Evolutionary conservation across 208 protist species (phyloP), one percentile per base, ranked within the genome.

Genomic region (Porcisia hertigi): DNA sequence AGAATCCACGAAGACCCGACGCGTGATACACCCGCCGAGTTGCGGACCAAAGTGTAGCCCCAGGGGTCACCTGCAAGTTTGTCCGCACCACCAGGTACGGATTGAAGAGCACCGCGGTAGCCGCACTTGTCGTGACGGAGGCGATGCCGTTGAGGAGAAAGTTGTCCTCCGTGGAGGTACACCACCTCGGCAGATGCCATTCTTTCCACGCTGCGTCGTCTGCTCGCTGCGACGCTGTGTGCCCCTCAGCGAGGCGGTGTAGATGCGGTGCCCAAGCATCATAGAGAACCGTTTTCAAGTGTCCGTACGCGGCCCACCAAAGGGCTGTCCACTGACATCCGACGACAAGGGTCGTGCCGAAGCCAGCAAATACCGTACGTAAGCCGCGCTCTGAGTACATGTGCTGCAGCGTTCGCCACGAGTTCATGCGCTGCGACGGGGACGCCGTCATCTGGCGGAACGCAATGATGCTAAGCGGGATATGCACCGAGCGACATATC

Each of bases 281-380:
- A 73, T 96, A 96, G 25, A 94, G 64, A 9, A 67, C 39, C 11
- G 64, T 72, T 80, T 96, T 96, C 41, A 83, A 71, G 20, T 76
- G 59, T 9, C 84, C 87, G 79, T 96, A 96, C 63, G 87, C 45
- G 6, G 87, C 80, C 90, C 92, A 96, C 92, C 92, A 96, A 70
- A 92, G 34, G 36, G 89, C 92, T 12, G 90, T 92, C 90, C 92
- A 96, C 81, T 94, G 88, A 64, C 88, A 94, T 23, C 92, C 92
- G 43, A 96, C 79, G 16, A 91, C 59, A 7, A 96, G 72, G 14
- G 92, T 96, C 52, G 88, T 96, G 71, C 92, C 88, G 52, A 88
- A 90, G 23, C 92, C 92, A 0, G 88, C 86, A 65, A 92, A 96
- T n/a, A 94, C 77, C 30, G 81, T 92, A 39, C 87, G 88, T 36